phyloP scores from a whole-genome alignment of 1,139 yeast species.

The Fermentozyma sake region DNA sequence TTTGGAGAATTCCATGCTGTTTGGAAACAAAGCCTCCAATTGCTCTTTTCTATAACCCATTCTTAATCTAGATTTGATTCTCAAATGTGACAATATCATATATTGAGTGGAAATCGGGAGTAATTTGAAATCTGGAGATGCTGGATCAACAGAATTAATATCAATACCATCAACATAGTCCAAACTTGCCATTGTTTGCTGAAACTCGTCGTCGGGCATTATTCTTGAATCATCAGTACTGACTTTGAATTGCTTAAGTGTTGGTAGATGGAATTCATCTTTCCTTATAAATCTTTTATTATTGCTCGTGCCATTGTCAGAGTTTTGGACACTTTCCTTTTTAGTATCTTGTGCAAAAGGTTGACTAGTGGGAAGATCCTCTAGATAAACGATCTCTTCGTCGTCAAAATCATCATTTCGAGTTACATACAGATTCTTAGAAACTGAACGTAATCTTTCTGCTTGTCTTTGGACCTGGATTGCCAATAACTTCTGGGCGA shows the following conservation, averaged over 20 bases:
- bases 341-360: conserved; percentile 5
- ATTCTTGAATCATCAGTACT: conserved; percentile 60
- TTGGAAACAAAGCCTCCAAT: conserved; percentile 72
- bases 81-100: conserved; percentile 75
- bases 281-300: conserved; percentile 27
- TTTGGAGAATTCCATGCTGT: conserved; percentile 83
- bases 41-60: conserved; percentile 94
- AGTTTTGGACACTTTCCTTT: conserved; percentile 2
- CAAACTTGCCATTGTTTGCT: conserved; percentile 50
- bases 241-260: conserved; percentile 39
- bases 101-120: conserved; percentile 83
- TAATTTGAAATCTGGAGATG: conserved; percentile 57
- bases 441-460: conserved; percentile 16
- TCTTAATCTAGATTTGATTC: conserved; percentile 82
- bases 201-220: conserved; percentile 68
- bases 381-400: conserved; percentile 31
- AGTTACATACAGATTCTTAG: neutral
- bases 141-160: conserved; percentile 65
- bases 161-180: conserved; percentile 72
- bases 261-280: conserved; percentile 88
- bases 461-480: conserved; percentile 66
- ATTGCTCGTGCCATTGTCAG: conserved; percentile 10
- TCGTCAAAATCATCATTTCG: conserved; percentile 10
- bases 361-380: conserved; percentile 39
- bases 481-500: conserved; percentile 80